Percentiles rank a stretch among this genome's conserved stretches.
Conservation (phyloP, 805 yeast genomes). For the Scheffersomyces spartinae region DNA sequence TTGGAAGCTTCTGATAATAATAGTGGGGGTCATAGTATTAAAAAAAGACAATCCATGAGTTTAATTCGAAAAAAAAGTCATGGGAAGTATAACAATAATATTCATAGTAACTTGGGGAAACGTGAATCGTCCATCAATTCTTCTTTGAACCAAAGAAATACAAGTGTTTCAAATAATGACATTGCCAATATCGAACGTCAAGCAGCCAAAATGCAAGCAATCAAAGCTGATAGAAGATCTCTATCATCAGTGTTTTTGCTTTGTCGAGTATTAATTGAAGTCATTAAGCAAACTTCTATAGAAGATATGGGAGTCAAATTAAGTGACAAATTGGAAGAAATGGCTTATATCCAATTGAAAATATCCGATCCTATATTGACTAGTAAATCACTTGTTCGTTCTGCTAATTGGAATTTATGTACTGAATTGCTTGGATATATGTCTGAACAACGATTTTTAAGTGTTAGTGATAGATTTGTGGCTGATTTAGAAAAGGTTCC, state of each 20-base stretch:
- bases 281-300: slow-evolving; percentile 78
- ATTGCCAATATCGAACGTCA: too few relatives aligned
- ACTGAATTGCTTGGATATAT: slow-evolving; percentile 84
- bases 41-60: too few relatives aligned
- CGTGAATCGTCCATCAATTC: too few relatives aligned
- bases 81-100: too few relatives aligned
- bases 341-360: slow-evolving; percentile 79
- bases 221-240: slow-evolving; percentile 79
- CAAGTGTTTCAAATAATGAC: too few relatives aligned
- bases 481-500: slow-evolving; percentile 86
- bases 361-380: slow-evolving; percentile 75
- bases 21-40: too few relatives aligned
- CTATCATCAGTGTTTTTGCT: slow-evolving; percentile 78
- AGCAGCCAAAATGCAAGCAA: slow-evolving; percentile 51
- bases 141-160: too few relatives aligned
- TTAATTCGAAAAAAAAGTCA: too few relatives aligned
- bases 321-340: slow-evolving; percentile 79
- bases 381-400: slow-evolving; percentile 53
- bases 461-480: slow-evolving; percentile 87
- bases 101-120: too few relatives aligned
- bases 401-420: slow-evolving; percentile 89
- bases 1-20: too few relatives aligned
- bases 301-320: slow-evolving; percentile 66
- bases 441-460: slow-evolving; percentile 73
- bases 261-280: slow-evolving; percentile 86